These are phyloP conservation scores for Anthostomella pinea DNA, from an alignment of 2,329 filamentous ascomycete genomes.

Conservation along the genomic window DNA sequence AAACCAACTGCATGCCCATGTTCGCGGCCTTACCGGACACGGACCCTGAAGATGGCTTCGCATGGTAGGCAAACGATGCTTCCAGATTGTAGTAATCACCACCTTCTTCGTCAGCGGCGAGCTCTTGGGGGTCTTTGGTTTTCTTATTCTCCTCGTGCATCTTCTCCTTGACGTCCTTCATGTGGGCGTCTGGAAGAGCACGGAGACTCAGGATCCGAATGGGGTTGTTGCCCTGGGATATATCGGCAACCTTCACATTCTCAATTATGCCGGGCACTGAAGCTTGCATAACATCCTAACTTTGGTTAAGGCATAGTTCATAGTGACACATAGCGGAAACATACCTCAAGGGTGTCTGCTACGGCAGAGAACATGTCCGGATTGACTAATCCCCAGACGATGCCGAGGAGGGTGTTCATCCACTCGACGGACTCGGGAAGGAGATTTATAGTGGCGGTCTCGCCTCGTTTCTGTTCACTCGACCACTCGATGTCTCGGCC, in stretches of 20 bases:
- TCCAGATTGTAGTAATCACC: constrained; percentile 93
- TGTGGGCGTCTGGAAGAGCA: constrained; percentile 78
- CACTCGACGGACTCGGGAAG: constrained; percentile 93
- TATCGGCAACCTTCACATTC: constrained; percentile 91
- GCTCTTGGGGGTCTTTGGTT: constrained; percentile 79
- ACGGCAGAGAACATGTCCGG: constrained; percentile 92
- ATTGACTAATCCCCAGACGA: constrained; percentile 89
- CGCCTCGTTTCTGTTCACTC: constrained; percentile 78
- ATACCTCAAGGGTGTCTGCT: constrained; percentile 77
- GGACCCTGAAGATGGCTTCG: constrained; percentile 67
- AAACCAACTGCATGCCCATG: constrained; percentile 95
- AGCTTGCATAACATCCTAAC: constrained; percentile 87
- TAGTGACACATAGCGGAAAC: background rate
- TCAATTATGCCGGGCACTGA: constrained; percentile 89
- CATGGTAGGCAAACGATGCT: constrained; percentile 86
- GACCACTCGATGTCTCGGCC: constrained; percentile 85
- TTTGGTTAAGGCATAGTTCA: constrained; percentile 9
- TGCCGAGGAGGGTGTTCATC: constrained; percentile 85
- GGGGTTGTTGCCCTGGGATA: constrained; percentile 89
- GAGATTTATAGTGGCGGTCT: constrained; percentile 82
- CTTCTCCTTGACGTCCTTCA: constrained; percentile 76
- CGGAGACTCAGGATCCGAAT: constrained; percentile 84
- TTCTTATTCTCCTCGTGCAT: constrained; percentile 77
- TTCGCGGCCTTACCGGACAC: constrained; percentile 83
- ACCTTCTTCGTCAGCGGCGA: constrained; percentile 84